Conservation (phyloP, 768 basidiomycete genomes). For the Porpolomopsis calyptriformis region DNA sequence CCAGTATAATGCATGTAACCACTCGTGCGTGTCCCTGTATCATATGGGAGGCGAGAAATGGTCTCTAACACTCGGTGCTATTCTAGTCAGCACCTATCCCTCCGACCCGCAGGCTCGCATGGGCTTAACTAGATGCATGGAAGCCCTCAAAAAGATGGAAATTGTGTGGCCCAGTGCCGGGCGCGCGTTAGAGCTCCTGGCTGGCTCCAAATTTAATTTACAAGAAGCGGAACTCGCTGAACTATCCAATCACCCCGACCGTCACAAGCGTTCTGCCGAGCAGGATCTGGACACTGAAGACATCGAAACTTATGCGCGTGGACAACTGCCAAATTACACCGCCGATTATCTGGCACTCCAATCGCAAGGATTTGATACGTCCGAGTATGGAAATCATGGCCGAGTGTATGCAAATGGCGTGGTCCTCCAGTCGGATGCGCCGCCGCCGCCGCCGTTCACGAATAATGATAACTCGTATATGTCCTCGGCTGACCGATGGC, state of each 20-base stretch:
- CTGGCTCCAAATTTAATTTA: constrained; percentile 43
- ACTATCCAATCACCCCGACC: constrained; percentile 20
- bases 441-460: not conserved
- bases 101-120: constrained; percentile 58
- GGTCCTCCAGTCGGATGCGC: not conserved
- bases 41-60: too few relatives aligned
- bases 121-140: constrained; percentile 59
- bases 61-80: too few relatives aligned
- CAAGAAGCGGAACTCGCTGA: constrained; percentile 15
- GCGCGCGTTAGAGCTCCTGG: constrained; percentile 62
- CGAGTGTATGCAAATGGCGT: constrained; percentile 3
- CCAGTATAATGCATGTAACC: constrained; percentile 70
- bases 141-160: constrained; percentile 53
- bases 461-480: constrained; percentile 17
- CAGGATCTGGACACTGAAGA: constrained; percentile 31
- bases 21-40: constrained; percentile 48
- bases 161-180: constrained; percentile 68
- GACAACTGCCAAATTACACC: constrained; percentile 4
- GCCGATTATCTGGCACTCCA: constrained; percentile 14
- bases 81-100: constrained; percentile 50
- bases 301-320: constrained; percentile 10
- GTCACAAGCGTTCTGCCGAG: constrained; percentile 53
- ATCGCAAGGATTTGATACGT: constrained; percentile 8
- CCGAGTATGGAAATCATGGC: not conserved
- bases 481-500: constrained; percentile 38